Evolutionary conservation across 192 early-diverging fungal species (phyloP), one percentile per base, ranked within the genome.

Genomic region (Umbelopsis vinacea): DNA sequence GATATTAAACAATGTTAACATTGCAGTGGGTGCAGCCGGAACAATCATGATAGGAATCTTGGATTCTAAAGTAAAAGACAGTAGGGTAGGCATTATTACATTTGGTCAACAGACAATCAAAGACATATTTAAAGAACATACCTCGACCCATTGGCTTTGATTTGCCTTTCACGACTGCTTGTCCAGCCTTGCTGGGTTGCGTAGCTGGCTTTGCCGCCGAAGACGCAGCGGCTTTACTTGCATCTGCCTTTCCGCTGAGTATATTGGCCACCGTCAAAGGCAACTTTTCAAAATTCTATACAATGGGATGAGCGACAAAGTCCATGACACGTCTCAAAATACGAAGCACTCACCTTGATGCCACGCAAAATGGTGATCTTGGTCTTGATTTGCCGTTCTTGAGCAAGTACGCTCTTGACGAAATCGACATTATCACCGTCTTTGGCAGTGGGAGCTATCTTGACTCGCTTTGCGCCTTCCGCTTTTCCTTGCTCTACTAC

Each of bases 31-130:
- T 29, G 89, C 92, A 0, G 94, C 88, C 4, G 97, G 97, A n/a
- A 98, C 92, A 35, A 98, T 89, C 74, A 98, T 97, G 21, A 96
- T 95, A 3, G 96, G 96, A 46, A 89, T 89, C 70, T 71, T 73
- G 50, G 71, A 76, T 19, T 73, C 57, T 76, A 74, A 37, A 35
- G 21, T 19, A 45, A 67, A 26, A 60, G 37, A 54, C 4, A n/a
- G n/a, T n/a, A n/a, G n/a, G n/a, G n/a, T n/a, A n/a, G n/a, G n/a
- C n/a, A 29, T 29, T 29, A 29, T 29, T 29, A 29, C 29, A 29
- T n/a, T n/a, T 2, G 29, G 29, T 29, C 29, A 29, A 29, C 3
- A 29, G 29, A 29, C 29, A 29, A n/a, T n/a, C 3, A 3, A 3
- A 29, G 29, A 3, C 29, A 29, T 1, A 29, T 29, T 3, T 2